Percentiles rank a stretch among this genome's conserved stretches.
phyloP scores from a whole-genome alignment of 2,329 filamentous ascomycete species.

The Ophiostoma fasciatum region DNA sequence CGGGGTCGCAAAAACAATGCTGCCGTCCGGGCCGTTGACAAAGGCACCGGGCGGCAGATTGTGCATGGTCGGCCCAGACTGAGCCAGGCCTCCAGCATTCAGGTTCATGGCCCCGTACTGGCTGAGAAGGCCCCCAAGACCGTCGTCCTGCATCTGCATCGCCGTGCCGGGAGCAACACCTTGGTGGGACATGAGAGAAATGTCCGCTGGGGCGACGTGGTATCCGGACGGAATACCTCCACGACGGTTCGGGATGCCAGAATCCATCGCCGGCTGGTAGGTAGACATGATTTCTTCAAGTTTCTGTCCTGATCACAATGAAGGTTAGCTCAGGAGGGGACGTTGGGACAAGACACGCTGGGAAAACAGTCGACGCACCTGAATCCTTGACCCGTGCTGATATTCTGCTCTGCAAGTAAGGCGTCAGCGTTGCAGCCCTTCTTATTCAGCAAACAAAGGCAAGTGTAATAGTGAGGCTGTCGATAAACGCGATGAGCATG shows the following conservation, averaged over 20 bases:
- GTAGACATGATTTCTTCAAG: conserved; percentile 14
- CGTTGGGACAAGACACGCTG: too few relatives aligned
- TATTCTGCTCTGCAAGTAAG: neutral
- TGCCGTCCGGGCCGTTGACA: conserved; percentile 16
- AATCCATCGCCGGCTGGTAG: conserved; percentile 3
- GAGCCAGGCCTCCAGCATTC: conserved; percentile 12
- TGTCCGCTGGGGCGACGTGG: neutral
- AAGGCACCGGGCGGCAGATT: conserved; percentile 13
- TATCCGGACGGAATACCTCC: conserved; percentile 5
- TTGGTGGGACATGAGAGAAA: conserved; percentile 4
- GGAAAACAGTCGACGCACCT: conserved; percentile 10
- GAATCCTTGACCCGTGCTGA: neutral
- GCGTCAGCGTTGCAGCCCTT: too few relatives aligned
- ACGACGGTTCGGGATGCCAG: conserved; percentile 2
- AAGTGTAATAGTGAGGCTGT: too few relatives aligned
- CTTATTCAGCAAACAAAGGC: too few relatives aligned
- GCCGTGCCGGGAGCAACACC: neutral
- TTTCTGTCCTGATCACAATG: too few relatives aligned
- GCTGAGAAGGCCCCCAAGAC: conserved; percentile 14
- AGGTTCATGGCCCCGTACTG: conserved; percentile 17
- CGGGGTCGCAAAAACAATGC: conserved; percentile 15
- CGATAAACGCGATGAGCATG: too few relatives aligned
- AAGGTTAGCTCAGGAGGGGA: too few relatives aligned
- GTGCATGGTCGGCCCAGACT: conserved; percentile 13
- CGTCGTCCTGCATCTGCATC: conserved; percentile 8